Percentiles rank a stretch among this genome's conserved stretches.
Conservation (phyloP, 2,329 filamentous ascomycete genomes). For the Fusarium sp. region DNA sequence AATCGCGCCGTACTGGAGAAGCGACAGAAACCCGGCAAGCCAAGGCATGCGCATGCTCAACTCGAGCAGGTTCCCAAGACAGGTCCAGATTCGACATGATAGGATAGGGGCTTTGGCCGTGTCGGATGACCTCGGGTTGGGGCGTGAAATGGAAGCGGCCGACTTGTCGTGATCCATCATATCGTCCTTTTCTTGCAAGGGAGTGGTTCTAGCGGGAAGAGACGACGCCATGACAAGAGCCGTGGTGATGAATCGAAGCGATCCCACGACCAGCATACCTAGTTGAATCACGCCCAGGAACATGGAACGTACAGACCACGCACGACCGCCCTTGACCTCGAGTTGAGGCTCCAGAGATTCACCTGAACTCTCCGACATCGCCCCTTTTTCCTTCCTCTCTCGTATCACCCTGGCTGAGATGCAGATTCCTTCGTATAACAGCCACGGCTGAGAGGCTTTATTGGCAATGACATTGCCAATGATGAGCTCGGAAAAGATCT, state of each 20-base stretch:
- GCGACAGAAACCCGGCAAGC: conserved; percentile 80
- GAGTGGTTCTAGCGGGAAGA: conserved; percentile 65
- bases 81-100: conserved; percentile 81
- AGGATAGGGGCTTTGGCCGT: conserved; percentile 72
- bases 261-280: conserved; percentile 67
- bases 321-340: conserved; percentile 27
- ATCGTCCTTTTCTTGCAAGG: conserved; percentile 41
- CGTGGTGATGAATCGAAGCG: conserved; percentile 73
- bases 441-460: conserved; percentile 87
- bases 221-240: conserved; percentile 76
- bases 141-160: conserved; percentile 30
- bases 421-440: conserved; percentile 86
- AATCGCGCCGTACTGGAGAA: conserved; percentile 80
- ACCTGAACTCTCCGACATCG: conserved; percentile 24
- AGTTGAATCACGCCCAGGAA: conserved; percentile 70
- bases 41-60: conserved; percentile 89
- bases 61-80: conserved; percentile 78
- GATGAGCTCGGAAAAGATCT: conserved; percentile 91
- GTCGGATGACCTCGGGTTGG: conserved; percentile 27
- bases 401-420: conserved; percentile 68
- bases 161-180: conserved; percentile 31
- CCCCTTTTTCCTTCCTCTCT: conserved; percentile 44
- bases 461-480: conserved; percentile 84
- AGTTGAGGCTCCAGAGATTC: conserved; percentile 21
- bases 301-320: conserved; percentile 58